Base-by-base conservation (phyloP, 345 rosid genomes). In the Lepidium sativum region DNA sequence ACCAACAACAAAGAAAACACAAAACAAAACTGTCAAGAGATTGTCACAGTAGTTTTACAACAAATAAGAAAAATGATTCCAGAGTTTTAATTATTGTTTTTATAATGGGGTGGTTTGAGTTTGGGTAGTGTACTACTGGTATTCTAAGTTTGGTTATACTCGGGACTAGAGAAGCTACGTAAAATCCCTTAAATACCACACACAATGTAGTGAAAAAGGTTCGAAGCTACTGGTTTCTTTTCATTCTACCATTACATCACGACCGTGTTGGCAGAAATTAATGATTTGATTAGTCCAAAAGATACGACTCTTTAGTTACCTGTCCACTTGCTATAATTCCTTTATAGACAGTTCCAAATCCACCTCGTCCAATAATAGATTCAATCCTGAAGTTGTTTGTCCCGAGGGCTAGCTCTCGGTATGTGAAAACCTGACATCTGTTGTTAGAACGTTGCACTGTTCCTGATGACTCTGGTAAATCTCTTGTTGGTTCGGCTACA, bases 311-410 rank as follows among this genome's bases (percentile, higher is more conserved):
- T 8, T 31, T 9, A 37, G 17, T 70, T 79, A 91, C 95, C 92
- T 89, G 81, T 61, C 81, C 82, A 31, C 66, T 79, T 44, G 58
- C 64, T 50, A 92, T 27, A 25, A 33, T 33, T 33, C 98, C 96
- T 80, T 47, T 81, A 54, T 44, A 86, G 18, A 92, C 98, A 41
- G 68, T 56, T 20, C 96, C 96, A 33, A 92, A 92, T 45, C 98
- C 98, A 27, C 98, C 95, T 65, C 67, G 82, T 13, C 98, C 98
- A 31, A 86, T 70, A 41, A 85, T 67, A 63, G 80, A 72, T 27
- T 75, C 80, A 0, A 27, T 33, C 32, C 56, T 63, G 69, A 92
- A 88, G 63, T 75, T 70, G 13, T 73, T 76, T 5, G 98, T 89
- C 6, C 85, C 89, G 3, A 45, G 63, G 43, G 83, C 90, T 23